These are phyloP conservation scores for Decorospora gaudefroyi DNA, from an alignment of 2,329 filamentous ascomycete genomes.

Conservation along the genomic window DNA sequence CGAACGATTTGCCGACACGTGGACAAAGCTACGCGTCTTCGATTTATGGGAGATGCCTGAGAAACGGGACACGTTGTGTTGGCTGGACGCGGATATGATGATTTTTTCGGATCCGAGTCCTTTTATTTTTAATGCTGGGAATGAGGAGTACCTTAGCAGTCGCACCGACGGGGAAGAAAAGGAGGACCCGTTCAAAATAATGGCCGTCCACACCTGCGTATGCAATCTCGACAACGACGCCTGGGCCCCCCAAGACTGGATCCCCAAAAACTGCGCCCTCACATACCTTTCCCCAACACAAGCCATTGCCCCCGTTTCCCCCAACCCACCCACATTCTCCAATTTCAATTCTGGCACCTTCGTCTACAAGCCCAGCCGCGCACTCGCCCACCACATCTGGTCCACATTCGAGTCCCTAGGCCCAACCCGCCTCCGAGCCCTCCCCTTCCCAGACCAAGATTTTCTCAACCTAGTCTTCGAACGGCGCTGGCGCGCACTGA, in stretches of 20 bases:
- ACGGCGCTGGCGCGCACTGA: conserved; percentile 51
- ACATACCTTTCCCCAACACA: conserved; percentile 46
- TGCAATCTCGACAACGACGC: conserved; percentile 58
- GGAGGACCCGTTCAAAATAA: conserved; percentile 46
- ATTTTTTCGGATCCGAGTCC: conserved; percentile 50
- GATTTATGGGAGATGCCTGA: conserved; percentile 43
- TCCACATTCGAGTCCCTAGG: conserved; percentile 49
- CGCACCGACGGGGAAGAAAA: too few species aligned
- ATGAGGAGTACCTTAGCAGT: conserved; percentile 46
- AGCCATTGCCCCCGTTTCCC: conserved; percentile 42
- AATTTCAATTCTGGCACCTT: conserved; percentile 60
- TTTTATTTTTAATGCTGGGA: conserved; percentile 49
- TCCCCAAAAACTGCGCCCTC: conserved; percentile 55
- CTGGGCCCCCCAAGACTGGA: conserved; percentile 58
- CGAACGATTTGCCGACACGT: conserved; percentile 59
- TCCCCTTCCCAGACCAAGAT: conserved; percentile 60
- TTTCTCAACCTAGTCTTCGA: conserved; percentile 57
- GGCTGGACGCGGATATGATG: conserved; percentile 60
- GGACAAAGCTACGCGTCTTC: conserved; percentile 61
- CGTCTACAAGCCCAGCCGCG: conserved; percentile 52
- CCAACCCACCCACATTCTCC: conserved; percentile 47
- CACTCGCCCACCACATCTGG: conserved; percentile 50
- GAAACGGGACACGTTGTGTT: conserved; percentile 50
- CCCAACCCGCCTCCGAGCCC: conserved; percentile 44
- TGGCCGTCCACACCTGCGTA: conserved; percentile 57